Percentiles rank a stretch among this genome's conserved stretches.
phyloP scores from a whole-genome alignment of 2,329 filamentous ascomycete genomes.

The Diaporthe citrichinensis region DNA sequence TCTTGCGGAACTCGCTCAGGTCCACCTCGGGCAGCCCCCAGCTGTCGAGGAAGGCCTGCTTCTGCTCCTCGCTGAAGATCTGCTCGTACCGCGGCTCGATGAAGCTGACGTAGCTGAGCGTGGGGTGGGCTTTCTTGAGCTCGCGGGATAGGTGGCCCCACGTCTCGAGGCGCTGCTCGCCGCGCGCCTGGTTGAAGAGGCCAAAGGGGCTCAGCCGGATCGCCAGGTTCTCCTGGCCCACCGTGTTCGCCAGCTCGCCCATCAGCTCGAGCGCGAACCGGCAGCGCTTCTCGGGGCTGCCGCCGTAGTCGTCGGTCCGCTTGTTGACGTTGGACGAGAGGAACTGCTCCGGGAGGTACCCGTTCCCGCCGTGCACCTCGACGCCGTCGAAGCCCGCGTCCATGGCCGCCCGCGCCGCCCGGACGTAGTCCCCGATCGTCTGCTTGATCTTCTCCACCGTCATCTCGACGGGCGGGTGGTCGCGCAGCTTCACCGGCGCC shows the following conservation, averaged over 20 bases:
- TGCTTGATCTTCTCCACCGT: slow-evolving; percentile 58
- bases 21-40: slow-evolving; percentile 38
- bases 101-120: slow-evolving; percentile 71
- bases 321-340: slow-evolving; percentile 67
- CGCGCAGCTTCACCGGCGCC: slow-evolving; percentile 30
- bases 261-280: slow-evolving; percentile 66
- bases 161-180: slow-evolving; percentile 70
- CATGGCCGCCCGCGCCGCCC: slow-evolving; percentile 59
- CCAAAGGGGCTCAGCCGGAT: slow-evolving; percentile 70
- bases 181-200: slow-evolving; percentile 62
- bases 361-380: slow-evolving; percentile 57
- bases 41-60: slow-evolving; percentile 44
- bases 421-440: slow-evolving; percentile 50
- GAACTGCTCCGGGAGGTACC: slow-evolving; percentile 66
- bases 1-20: slow-evolving; percentile 36
- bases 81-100: slow-evolving; percentile 64
- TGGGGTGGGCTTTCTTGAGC: slow-evolving; percentile 59
- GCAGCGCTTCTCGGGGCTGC: slow-evolving; percentile 67
- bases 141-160: slow-evolving; percentile 65
- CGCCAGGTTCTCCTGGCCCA: slow-evolving; percentile 63
- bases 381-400: slow-evolving; percentile 65
- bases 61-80: slow-evolving; percentile 49
- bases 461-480: slow-evolving; percentile 43
- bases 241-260: slow-evolving; percentile 63
- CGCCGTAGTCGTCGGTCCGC: slow-evolving; percentile 68